Base-by-base conservation (phyloP, 441 rosid species). In the Eutrema salsugineum region DNA sequence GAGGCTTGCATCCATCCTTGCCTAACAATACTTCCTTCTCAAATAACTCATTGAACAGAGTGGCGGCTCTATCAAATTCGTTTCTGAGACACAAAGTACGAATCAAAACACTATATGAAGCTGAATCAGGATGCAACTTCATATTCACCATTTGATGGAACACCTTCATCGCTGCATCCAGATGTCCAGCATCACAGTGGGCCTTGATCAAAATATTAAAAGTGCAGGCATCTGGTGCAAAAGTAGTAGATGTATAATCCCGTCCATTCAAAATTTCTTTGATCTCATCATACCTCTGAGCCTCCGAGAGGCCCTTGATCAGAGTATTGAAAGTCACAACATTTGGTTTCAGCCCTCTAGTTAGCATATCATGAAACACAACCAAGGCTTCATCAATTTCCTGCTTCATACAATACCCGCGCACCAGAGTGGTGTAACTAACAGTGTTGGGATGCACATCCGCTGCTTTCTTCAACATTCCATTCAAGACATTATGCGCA, bases 391-490 rank as follows among this genome's bases (percentile, higher is more conserved):
- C 80, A 74, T 87, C 93, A 46, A 83, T 73, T 40, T 90, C 84
- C 50, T 78, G 85, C 72, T 85, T 88, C 88, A 83, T 78, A 71
- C 97, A 90, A 66, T 84, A 88, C 11, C 98, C 97, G 84, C 95
- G 81, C 67, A 93, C 49, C 72, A 93, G 83, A 73, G 97, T 87
- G 9, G 94, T 93, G 63, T 87, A 91, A 53, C 84, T 84, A 81
- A 91, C 87, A 70, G 86, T 78, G 78, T 86, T 73, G 20, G 98
- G 98, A 58, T 56, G 81, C 84, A 88, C 68, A 75, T 75, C 72
- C 8, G 33, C 24, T 11, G 62, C 50, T 73, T 85, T 90, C 62
- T 66, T 81, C 47, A 68, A 27, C 98, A 93, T 88, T 61, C 98
- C 93, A 61, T 80, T 86, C 6, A 88, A 78, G 71, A 93, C 84